Base-by-base conservation (phyloP, 139 green algal species). In the Zygnema cylindricum region DNA sequence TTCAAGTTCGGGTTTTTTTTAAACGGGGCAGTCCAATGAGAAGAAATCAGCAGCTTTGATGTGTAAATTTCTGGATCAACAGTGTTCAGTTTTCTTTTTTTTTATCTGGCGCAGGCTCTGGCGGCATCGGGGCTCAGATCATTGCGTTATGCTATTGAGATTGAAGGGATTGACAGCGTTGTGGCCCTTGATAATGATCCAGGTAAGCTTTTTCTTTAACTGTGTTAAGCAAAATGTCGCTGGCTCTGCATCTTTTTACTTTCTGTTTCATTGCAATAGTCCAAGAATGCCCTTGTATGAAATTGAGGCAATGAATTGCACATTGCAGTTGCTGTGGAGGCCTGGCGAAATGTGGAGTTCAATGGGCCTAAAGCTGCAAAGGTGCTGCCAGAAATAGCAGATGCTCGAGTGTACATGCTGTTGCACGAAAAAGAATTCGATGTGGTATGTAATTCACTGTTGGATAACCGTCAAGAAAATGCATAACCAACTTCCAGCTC, bases 61-160 rank as follows among this genome's bases (percentile, higher is more conserved):
- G n/a, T n/a, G n/a, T n/a, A n/a, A n/a, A n/a, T n/a, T n/a, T n/a
- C n/a, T n/a, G n/a, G n/a, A n/a, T n/a, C n/a, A n/a, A n/a, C n/a
- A n/a, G n/a, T n/a, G n/a, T n/a, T n/a, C n/a, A n/a, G n/a, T n/a
- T n/a, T n/a, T n/a, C n/a, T n/a, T n/a, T n/a, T n/a, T n/a, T n/a
- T n/a, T n/a, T n/a, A n/a, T 63, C 49, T 16, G 2, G 92, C 98
- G 77, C 96, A 99, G 93, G 97, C 95, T 1, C 92, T 99, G 43
- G 95, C 96, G 3, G 97, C 97, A 23, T 97, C 94, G 11, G 97
- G 97, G 2, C 92, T 99, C 79, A 91, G 97, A 1, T 95, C 97
- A 69, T 96, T 99, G 32, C 93, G 97, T 0, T 99, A 99, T 86
- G 96, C 96, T 0, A 54, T 69, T 33, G 92, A 94, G 77, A 79